Evolutionary conservation across 805 yeast genomes (phyloP).

Genomic region (Clavispora vitiphila): DNA sequence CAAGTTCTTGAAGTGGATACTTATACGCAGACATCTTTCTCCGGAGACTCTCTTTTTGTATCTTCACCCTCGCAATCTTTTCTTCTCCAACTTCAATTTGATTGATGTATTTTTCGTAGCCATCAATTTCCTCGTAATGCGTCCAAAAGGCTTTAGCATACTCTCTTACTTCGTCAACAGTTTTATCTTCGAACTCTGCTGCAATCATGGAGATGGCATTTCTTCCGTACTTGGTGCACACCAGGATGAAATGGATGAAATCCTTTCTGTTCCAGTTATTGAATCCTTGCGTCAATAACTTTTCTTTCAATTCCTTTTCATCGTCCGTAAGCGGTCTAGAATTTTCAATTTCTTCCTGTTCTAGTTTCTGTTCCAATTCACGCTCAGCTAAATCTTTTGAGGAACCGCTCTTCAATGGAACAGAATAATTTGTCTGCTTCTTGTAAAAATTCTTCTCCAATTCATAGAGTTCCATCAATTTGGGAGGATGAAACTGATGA

Average conservation of each 20-base stretch:
- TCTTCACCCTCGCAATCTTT: constrained; percentile 53
- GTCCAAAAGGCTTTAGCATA: constrained; percentile 83
- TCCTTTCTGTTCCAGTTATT: constrained; percentile 84
- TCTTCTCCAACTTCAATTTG: constrained; percentile 92
- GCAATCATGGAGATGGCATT: constrained; percentile 67
- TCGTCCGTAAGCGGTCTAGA: constrained; percentile 81
- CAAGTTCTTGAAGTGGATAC: constrained; percentile 77
- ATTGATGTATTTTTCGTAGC: constrained; percentile 74
- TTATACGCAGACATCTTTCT: constrained; percentile 65
- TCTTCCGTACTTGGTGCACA: constrained; percentile 77
- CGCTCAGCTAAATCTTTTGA: constrained; percentile 27
- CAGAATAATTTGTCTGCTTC: constrained; percentile 59
- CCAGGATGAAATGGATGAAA: constrained; percentile 72
- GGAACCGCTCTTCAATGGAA: constrained; percentile 57
- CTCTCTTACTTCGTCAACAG: constrained; percentile 69
- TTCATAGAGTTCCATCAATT: constrained; percentile 70
- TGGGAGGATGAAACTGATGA: constrained; percentile 85
- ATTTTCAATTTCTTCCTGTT: constrained; percentile 68
- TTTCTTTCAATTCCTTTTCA: constrained; percentile 60
- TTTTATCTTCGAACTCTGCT: constrained; percentile 75
- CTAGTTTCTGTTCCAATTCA: constrained; percentile 45
- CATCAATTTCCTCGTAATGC: constrained; percentile 73
- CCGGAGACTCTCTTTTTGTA: constrained; percentile 76
- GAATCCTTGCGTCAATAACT: constrained; percentile 62
- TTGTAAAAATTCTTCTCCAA: constrained; percentile 75